Conservation (phyloP, 2,329 filamentous ascomycete species). For the Fusarium caatingaense region DNA sequence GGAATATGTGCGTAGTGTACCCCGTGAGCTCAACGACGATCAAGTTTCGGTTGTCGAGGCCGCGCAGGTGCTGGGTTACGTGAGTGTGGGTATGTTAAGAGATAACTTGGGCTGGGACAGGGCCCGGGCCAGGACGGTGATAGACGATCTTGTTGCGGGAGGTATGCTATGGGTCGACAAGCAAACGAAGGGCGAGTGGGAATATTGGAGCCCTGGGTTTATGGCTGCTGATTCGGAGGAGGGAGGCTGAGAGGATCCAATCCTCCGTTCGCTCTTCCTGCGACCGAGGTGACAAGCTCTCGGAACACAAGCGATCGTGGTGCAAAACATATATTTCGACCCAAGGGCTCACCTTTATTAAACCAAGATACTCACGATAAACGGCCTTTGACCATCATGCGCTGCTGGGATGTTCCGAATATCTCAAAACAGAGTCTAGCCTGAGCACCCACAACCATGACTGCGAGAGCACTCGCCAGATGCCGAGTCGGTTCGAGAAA, state of each 20-base stretch:
- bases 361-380: too few species aligned
- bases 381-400: not conserved
- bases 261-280: not conserved
- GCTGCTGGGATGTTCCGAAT: not conserved
- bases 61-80: slow-evolving; percentile 88
- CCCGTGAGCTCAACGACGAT: slow-evolving; percentile 94
- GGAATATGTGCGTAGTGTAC: slow-evolving; percentile 90
- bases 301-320: not conserved
- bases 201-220: slow-evolving; percentile 91
- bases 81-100: slow-evolving; percentile 89
- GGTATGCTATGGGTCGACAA: slow-evolving; percentile 95
- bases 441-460: not conserved
- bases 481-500: not conserved
- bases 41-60: slow-evolving; percentile 93
- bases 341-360: not conserved
- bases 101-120: slow-evolving; percentile 87
- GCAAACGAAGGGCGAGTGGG: slow-evolving; percentile 80
- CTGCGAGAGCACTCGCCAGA: not conserved
- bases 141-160: slow-evolving; percentile 89
- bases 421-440: not conserved
- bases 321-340: not conserved
- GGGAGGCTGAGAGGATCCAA: slow-evolving; percentile 21
- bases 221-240: slow-evolving; percentile 59
- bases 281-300: not conserved
- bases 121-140: slow-evolving; percentile 85